Evolutionary conservation across 2,329 filamentous ascomycete species (phyloP), one percentile per base, ranked within the genome.

Genomic region (Macrophomina pseudophaseolina): DNA sequence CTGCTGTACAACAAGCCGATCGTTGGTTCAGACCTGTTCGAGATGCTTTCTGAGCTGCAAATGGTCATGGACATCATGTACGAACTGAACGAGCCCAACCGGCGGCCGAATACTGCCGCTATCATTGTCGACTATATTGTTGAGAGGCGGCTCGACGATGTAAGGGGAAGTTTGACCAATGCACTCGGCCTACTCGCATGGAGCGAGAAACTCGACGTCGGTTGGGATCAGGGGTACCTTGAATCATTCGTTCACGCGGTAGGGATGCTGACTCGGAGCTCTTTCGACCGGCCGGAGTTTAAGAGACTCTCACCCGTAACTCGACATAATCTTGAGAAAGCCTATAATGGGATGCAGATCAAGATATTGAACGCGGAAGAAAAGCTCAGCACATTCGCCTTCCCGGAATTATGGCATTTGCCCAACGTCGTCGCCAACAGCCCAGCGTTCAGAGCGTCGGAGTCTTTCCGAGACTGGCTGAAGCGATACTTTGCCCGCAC

Each of bases 211-310:
- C 80, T 84, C 2, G 83, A 81, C 18, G 85, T 91, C 8, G 82
- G 82, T 5, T 90, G 89, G 88, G 83, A 87, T 52, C 86, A 89
- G 69, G 88, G 89, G 1, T 92, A 89, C 83, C 82, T 85, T 16
- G 89, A 91, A 74, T 84, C 85, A 32, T 92, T 90, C 71, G 80
- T 87, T 6, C 90, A 92, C 73, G 86, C 87, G 69, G 85, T 85
- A 3, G 90, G 90, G 32, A 87, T 91, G 84, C 73, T 80, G 68
- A 76, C 70, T 28, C 73, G 72, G 16, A 69, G 75, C n/a, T 70
- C 76, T 8, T 74, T 88, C 85, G 73, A 81, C 74, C 52, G 80
- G 77, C 77, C 83, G 11, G 88, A 90, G 70, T 91, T 85, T 74
- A 83, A 82, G 66, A 77, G 81, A 54, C 76, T 91, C 30, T 87